phyloP scores from a whole-genome alignment of 805 yeast genomes.

The Yarrowia bubula region DNA sequence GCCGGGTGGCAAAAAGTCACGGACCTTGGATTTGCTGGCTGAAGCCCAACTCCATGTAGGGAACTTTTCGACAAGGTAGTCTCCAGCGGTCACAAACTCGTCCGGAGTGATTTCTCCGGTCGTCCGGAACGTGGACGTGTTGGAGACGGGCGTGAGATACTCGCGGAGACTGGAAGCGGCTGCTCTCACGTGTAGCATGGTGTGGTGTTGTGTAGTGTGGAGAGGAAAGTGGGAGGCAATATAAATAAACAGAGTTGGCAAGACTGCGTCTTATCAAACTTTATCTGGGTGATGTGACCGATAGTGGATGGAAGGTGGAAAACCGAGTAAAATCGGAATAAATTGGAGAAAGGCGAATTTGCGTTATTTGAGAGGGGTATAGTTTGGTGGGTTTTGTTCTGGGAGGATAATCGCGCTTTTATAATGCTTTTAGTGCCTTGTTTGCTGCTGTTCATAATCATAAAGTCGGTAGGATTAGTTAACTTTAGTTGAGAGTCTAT shows the following conservation, averaged over 20 bases:
- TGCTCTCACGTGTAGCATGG: constrained; percentile 23
- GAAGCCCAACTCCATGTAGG: constrained; percentile 96
- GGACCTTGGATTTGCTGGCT: constrained; percentile 52
- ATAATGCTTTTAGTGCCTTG: too few species aligned
- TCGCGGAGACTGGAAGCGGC: constrained; percentile 57
- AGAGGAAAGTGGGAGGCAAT: background rate
- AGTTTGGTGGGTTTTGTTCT: too few species aligned
- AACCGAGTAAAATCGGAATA: too few species aligned
- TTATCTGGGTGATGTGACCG: background rate
- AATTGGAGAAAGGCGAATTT: background rate
- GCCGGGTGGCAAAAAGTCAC: constrained; percentile 76
- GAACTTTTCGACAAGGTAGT: constrained; percentile 82
- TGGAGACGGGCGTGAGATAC: constrained; percentile 85
- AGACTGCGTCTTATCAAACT: constrained; percentile 22
- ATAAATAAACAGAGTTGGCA: constrained; percentile 1
- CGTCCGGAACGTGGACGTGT: constrained; percentile 75
- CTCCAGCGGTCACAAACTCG: constrained; percentile 93
- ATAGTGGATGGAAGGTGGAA: background rate
- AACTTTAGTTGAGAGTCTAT: too few species aligned
- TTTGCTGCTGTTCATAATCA: too few species aligned
- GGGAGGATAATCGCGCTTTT: too few species aligned
- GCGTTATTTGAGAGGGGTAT: background rate
- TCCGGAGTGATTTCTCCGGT: constrained; percentile 96
- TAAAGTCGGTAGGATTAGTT: too few species aligned
- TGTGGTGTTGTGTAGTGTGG: background rate